phyloP scores from a whole-genome alignment of 441 rosid genomes.

The Isatis lusitanica region DNA sequence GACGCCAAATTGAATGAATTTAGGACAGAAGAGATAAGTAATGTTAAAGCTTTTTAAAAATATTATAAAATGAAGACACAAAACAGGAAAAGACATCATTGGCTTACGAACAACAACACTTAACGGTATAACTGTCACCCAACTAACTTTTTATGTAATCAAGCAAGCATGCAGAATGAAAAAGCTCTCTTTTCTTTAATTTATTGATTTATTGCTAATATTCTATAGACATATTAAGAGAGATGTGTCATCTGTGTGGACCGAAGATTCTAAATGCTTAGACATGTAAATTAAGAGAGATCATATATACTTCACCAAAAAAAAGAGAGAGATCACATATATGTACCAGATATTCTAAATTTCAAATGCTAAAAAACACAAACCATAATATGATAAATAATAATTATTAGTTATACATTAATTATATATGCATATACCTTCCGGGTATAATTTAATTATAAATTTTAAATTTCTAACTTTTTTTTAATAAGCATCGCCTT shows the following conservation, averaged over 20 bases:
- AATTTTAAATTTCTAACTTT: neutral
- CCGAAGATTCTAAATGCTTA: constrained; percentile 15
- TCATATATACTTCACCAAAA: no score
- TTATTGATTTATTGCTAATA: neutral
- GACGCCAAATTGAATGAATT: constrained; percentile 10
- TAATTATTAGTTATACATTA: neutral
- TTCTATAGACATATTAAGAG: neutral
- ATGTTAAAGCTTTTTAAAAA: constrained; percentile 6
- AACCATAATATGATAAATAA: neutral
- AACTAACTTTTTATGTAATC: constrained; percentile 34
- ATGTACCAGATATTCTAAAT: constrained; percentile 2
- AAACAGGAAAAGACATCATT: constrained; percentile 23
- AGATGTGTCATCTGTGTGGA: neutral
- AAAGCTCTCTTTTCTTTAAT: constrained; percentile 15
- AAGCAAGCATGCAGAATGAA: constrained; percentile 36
- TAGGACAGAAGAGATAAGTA: neutral
- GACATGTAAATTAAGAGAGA: neutral
- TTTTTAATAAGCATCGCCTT: neutral
- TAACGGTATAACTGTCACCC: constrained; percentile 36
- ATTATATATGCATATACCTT: neutral
- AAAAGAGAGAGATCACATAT: neutral
- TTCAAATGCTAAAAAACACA: neutral
- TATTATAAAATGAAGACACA: neutral
- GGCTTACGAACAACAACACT: constrained; percentile 13
- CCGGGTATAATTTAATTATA: neutral